Evolutionary conservation across 1,139 yeast genomes (phyloP).

Genomic region (Meyerozyma carpophila): DNA sequence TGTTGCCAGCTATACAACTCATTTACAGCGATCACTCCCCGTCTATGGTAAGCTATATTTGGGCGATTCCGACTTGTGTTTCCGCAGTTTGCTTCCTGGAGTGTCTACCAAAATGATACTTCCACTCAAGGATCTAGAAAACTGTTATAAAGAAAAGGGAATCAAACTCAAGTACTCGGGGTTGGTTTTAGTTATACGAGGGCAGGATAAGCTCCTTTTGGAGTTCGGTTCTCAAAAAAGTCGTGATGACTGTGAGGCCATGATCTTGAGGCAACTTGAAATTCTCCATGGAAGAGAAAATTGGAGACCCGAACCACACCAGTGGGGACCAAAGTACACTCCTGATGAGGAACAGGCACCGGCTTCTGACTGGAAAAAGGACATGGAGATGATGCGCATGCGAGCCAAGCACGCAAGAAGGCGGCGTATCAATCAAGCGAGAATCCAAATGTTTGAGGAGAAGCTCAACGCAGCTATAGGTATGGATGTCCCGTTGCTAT

Average conservation of each 20-base stretch:
- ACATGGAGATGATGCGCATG: slow-evolving; percentile 7
- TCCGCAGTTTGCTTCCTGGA: slow-evolving; percentile 76
- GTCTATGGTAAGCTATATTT: slow-evolving; percentile 78
- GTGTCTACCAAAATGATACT: slow-evolving; percentile 77
- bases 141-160: slow-evolving; percentile 60
- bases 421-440: slow-evolving; percentile 38
- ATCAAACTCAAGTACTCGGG: slow-evolving; percentile 50
- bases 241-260: slow-evolving; percentile 67
- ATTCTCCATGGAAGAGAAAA: slow-evolving; percentile 21
- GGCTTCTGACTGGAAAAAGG: slow-evolving; percentile 8
- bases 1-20: slow-evolving; percentile 67
- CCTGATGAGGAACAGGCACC: background rate
- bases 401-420: slow-evolving; percentile 11
- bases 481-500: slow-evolving; percentile 56
- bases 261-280: slow-evolving; percentile 50
- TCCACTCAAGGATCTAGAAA: slow-evolving; percentile 69
- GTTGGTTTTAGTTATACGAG: slow-evolving; percentile 59
- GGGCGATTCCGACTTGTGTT: slow-evolving; percentile 64
- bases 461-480: slow-evolving; percentile 55
- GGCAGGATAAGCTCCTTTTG: slow-evolving; percentile 70
- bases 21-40: slow-evolving; percentile 67
- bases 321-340: slow-evolving; percentile 20
- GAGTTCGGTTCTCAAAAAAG: slow-evolving; percentile 66
- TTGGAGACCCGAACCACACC: slow-evolving; percentile 23
- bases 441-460: slow-evolving; percentile 59